A percentile compares a stretch with the other conserved stretches of the same genome.
phyloP scores from a whole-genome alignment of 108 stramenopile species.

The Schizochytrium sp. region DNA sequence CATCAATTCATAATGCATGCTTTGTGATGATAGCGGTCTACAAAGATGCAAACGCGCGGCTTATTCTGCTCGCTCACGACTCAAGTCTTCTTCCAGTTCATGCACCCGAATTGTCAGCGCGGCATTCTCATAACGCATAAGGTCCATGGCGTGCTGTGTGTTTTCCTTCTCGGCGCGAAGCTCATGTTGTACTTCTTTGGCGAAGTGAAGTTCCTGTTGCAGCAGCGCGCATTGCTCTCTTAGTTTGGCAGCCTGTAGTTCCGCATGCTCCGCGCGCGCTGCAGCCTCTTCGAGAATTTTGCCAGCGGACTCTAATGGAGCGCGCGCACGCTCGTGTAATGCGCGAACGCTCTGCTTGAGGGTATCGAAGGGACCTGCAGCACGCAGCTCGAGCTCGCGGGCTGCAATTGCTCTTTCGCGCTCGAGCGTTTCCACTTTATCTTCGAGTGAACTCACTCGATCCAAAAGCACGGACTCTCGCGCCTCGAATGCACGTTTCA shows the following conservation, averaged over 20 bases:
- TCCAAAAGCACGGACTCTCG: too few relatives aligned
- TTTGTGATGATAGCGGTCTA: too few relatives aligned
- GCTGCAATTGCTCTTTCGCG: neutral
- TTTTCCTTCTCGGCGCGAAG: neutral
- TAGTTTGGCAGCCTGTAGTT: neutral
- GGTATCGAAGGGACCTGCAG: neutral
- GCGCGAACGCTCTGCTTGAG: neutral
- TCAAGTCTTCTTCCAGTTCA: neutral
- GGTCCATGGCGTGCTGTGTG: neutral
- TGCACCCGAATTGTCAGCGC: neutral
- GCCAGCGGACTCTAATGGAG: neutral
- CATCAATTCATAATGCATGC: too few relatives aligned
- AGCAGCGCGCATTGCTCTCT: neutral
- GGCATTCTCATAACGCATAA: neutral
- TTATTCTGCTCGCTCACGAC: too few relatives aligned
- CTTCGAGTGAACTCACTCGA: too few relatives aligned
- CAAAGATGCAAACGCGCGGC: too few relatives aligned
- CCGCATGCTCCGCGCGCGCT: neutral
- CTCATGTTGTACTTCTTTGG: neutral
- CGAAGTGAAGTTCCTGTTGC: neutral
- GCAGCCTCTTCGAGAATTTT: neutral
- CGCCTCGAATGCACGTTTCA: too few relatives aligned
- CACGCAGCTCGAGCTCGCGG: neutral
- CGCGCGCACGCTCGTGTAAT: neutral
- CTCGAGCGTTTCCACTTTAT: too few relatives aligned